phyloP scores from a whole-genome alignment of 176 grass and related monocot species.

The Triticum monococcum region DNA sequence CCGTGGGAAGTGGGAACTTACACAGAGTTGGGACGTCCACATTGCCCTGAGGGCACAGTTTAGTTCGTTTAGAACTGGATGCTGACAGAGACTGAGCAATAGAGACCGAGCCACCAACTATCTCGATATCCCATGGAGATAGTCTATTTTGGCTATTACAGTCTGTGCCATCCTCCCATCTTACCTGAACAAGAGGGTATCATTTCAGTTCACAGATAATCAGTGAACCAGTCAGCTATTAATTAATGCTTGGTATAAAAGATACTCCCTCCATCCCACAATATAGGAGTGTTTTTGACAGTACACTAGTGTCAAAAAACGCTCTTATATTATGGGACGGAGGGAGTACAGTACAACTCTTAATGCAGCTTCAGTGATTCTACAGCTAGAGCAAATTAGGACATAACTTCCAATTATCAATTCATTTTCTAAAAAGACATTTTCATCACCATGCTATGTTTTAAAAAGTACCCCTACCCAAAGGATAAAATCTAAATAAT shows the following conservation, averaged over 20 bases:
- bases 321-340: no score
- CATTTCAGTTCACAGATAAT: constrained; percentile 29
- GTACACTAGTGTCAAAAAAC: no score
- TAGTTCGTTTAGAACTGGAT: constrained; percentile 79
- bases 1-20: constrained; percentile 42
- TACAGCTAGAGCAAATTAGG: constrained; percentile 2
- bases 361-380: constrained; percentile 1
- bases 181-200: constrained; percentile 52
- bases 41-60: constrained; percentile 65
- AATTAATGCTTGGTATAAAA: no score
- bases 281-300: no score
- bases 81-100: constrained; percentile 43
- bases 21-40: constrained; percentile 61
- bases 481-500: neutral
- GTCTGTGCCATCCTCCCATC: constrained; percentile 69
- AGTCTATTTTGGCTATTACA: constrained; percentile 60
- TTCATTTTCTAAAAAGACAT: constrained; percentile 8
- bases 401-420: neutral
- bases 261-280: no score
- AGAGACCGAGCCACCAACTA: constrained; percentile 53
- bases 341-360: neutral
- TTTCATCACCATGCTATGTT: neutral
- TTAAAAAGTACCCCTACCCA: neutral
- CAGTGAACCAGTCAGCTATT: neutral
- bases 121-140: constrained; percentile 94